Conservation (phyloP, 1,139 yeast genomes). For the Diutina rugosa region DNA sequence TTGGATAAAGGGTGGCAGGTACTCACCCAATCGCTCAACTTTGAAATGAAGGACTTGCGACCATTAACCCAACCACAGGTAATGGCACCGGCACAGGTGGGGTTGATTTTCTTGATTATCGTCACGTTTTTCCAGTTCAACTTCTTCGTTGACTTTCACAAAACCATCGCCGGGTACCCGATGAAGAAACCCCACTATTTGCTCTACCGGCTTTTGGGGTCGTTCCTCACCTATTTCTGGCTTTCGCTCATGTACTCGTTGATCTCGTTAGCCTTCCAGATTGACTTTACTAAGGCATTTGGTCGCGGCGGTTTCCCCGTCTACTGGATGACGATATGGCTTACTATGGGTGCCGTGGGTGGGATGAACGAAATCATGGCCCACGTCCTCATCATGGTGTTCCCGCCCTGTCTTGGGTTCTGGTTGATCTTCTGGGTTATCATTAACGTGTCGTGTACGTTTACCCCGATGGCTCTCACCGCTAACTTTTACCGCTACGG, state of each 20-base stretch:
- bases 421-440: constrained; percentile 57
- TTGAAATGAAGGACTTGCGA: constrained; percentile 30
- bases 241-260: constrained; percentile 42
- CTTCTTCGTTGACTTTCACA: constrained; percentile 42
- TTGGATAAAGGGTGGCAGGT: constrained; percentile 9
- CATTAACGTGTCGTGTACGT: constrained; percentile 45
- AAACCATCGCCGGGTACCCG: constrained; percentile 25
- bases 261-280: constrained; percentile 48
- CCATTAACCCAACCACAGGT: constrained; percentile 39
- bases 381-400: constrained; percentile 26
- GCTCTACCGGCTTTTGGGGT: constrained; percentile 26
- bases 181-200: constrained; percentile 27
- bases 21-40: constrained; percentile 21
- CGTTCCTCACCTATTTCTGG: constrained; percentile 21
- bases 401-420: constrained; percentile 41
- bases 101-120: constrained; percentile 62
- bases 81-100: constrained; percentile 59
- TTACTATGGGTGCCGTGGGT: constrained; percentile 50
- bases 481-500: constrained; percentile 49
- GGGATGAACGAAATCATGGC: constrained; percentile 52
- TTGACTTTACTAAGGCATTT: constrained; percentile 37
- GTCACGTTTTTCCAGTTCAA: constrained; percentile 40
- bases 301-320: constrained; percentile 53
- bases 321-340: constrained; percentile 48
- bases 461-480: constrained; percentile 41